Evolutionary conservation across 2,329 filamentous ascomycete species (phyloP).

Genomic region (Pyricularia grisea): DNA sequence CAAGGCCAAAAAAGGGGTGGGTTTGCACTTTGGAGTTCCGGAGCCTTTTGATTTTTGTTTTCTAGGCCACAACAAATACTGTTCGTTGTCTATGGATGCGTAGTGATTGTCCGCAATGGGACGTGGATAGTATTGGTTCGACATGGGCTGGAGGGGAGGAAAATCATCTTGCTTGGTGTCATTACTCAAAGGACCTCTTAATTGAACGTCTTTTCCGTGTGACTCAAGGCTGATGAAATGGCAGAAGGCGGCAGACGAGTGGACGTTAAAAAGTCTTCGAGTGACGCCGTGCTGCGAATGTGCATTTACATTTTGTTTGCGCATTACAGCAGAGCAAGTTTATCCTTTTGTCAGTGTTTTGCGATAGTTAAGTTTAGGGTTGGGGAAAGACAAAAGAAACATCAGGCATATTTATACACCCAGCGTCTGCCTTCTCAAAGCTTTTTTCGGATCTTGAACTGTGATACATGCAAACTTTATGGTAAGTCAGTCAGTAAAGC

Average conservation of each 20-base stretch:
- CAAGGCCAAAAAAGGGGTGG: not conserved
- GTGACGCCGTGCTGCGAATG: not conserved
- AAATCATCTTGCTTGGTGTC: not conserved
- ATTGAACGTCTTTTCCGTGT: not conserved
- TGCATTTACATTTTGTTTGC: not conserved
- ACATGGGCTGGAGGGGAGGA: not conserved
- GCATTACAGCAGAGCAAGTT: not conserved
- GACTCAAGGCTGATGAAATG: not conserved
- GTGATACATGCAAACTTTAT: not conserved
- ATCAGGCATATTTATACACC: not conserved
- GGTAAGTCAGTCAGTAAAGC: too few relatives aligned
- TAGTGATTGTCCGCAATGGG: not conserved
- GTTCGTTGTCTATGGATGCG: not conserved
- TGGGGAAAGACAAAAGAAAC: slow-evolving; percentile 1
- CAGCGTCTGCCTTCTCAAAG: not conserved
- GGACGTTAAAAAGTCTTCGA: not conserved
- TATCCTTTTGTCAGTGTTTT: not conserved
- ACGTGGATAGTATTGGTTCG: not conserved
- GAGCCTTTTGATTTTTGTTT: not conserved
- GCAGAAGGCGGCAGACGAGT: not conserved
- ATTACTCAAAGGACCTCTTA: not conserved
- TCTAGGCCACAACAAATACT: not conserved
- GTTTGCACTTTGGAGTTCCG: not conserved
- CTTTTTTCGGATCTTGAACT: not conserved
- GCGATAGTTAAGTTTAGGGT: not conserved